These are phyloP conservation scores for Massariosphaeria phaeospora DNA, from an alignment of 495 filamentous ascomycete species.

Conservation along the genomic window DNA sequence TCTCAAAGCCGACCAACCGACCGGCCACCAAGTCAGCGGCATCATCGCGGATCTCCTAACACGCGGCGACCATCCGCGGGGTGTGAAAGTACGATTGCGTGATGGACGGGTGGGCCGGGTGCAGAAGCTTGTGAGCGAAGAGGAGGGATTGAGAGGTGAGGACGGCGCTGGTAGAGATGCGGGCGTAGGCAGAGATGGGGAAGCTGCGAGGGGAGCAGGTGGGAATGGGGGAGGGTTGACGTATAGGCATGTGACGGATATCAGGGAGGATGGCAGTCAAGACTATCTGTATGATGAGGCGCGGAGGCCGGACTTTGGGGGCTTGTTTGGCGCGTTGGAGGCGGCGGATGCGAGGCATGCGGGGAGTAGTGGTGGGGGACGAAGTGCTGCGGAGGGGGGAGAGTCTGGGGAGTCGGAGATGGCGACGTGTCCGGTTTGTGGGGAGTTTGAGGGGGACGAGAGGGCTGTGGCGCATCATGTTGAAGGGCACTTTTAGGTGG, in stretches of 20 bases:
- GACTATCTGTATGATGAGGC: constrained; percentile 23
- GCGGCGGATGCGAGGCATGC: background rate
- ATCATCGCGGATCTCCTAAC: constrained; percentile 59
- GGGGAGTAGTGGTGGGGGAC: constrained; percentile 11
- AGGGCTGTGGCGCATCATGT: constrained; percentile 56
- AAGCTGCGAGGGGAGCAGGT: background rate
- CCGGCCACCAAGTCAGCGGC: constrained; percentile 61
- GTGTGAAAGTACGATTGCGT: constrained; percentile 66
- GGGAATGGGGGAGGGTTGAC: background rate
- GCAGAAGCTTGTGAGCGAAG: constrained; percentile 46
- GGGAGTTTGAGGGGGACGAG: constrained; percentile 55
- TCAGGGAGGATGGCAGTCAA: constrained; percentile 24
- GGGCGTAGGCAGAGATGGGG: constrained; percentile 29
- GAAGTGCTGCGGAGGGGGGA: background rate
- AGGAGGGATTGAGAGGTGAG: constrained; percentile 24
- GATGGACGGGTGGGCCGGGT: constrained; percentile 67
- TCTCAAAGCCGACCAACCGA: constrained; percentile 65
- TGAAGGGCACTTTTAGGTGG: constrained; percentile 49
- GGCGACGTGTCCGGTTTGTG: constrained; percentile 55
- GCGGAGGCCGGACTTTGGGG: constrained; percentile 15
- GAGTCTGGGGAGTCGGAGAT: constrained; percentile 20
- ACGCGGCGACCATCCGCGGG: constrained; percentile 64
- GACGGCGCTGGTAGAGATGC: constrained; percentile 24
- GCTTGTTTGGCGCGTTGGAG: constrained; percentile 23
- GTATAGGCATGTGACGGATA: constrained; percentile 19